Conservation (phyloP, 2,329 filamentous ascomycete genomes). For the Ceratocystiopsis sp. region DNA sequence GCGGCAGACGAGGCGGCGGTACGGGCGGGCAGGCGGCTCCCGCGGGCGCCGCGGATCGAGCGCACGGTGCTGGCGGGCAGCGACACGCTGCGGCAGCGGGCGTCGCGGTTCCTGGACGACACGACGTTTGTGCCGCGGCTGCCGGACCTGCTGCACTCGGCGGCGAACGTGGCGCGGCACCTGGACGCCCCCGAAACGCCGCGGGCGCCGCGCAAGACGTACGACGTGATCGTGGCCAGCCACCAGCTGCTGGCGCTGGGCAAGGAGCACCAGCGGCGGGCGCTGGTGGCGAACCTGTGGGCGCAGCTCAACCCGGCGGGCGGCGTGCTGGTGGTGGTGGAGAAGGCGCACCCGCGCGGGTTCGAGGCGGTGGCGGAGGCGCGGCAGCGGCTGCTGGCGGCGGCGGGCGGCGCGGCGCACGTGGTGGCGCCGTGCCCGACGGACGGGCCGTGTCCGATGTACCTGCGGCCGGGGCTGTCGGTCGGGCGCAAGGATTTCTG, state of each 20-base stretch:
- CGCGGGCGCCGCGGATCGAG: conserved; percentile 56
- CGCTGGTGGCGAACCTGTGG: conserved; percentile 79
- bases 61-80: conserved; percentile 61
- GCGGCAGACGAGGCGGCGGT: conserved; percentile 39
- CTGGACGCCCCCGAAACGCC: conserved; percentile 39
- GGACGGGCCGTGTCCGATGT: conserved; percentile 80
- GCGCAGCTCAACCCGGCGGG: conserved; percentile 66
- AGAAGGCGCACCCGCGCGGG: conserved; percentile 80
- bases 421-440: conserved; percentile 65
- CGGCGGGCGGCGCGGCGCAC: conserved; percentile 16
- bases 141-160: conserved; percentile 65
- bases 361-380: conserved; percentile 86
- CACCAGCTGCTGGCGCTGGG: conserved; percentile 63
- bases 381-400: conserved; percentile 58
- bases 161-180: conserved; percentile 38
- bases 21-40: too few species aligned
- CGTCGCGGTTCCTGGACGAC: conserved; percentile 63
- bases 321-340: conserved; percentile 70
- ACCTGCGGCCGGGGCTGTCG: conserved; percentile 50
- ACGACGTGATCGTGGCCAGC: conserved; percentile 79
- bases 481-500: conserved; percentile 76
- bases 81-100: conserved; percentile 54
- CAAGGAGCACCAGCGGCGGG: conserved; percentile 60
- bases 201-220: conserved; percentile 47
- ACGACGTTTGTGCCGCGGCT: conserved; percentile 84